These are phyloP conservation scores for Pholiota adiposa DNA, from an alignment of 1,284 basidiomycete species.

Conservation along the genomic window DNA sequence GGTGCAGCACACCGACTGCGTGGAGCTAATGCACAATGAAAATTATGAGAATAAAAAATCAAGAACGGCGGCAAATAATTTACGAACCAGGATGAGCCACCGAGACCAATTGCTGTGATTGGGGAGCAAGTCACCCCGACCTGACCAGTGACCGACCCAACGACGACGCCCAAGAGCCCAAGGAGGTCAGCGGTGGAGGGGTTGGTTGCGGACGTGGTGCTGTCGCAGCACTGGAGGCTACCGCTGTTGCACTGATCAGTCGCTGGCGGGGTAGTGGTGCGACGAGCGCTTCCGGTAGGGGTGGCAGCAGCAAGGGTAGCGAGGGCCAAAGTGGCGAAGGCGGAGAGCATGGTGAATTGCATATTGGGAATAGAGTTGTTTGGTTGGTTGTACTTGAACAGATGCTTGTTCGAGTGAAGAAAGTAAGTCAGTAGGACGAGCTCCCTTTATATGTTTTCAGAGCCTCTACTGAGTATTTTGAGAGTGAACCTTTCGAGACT, in stretches of 20 bases:
- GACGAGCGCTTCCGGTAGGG: not conserved
- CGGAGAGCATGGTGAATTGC: not conserved
- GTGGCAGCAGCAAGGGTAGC: not conserved
- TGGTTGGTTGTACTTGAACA: not conserved
- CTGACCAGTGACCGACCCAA: slow-evolving; percentile 24
- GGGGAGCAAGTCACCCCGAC: slow-evolving; percentile 30
- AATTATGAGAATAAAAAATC: not conserved
- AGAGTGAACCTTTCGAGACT: not conserved
- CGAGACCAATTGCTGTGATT: slow-evolving; percentile 24
- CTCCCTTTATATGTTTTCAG: not conserved
- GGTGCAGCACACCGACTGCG: slow-evolving; percentile 30
- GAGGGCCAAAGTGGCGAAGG: not conserved
- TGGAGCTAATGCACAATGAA: slow-evolving; percentile 17
- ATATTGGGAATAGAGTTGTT: not conserved
- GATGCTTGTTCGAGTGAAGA: not conserved
- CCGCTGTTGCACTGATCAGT: slow-evolving; percentile 33
- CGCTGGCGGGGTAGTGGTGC: too few relatives aligned
- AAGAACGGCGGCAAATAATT: not conserved
- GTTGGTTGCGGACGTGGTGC: slow-evolving; percentile 12
- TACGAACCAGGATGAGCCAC: slow-evolving; percentile 25
- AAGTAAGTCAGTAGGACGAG: not conserved
- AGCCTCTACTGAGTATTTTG: not conserved
- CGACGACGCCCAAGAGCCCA: slow-evolving; percentile 26
- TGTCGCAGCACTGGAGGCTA: slow-evolving; percentile 29
- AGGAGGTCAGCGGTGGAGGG: slow-evolving; percentile 17